These are phyloP conservation scores for Xylariaceae sp. DNA, from an alignment of 2,329 filamentous ascomycete species.

Conservation along the genomic window DNA sequence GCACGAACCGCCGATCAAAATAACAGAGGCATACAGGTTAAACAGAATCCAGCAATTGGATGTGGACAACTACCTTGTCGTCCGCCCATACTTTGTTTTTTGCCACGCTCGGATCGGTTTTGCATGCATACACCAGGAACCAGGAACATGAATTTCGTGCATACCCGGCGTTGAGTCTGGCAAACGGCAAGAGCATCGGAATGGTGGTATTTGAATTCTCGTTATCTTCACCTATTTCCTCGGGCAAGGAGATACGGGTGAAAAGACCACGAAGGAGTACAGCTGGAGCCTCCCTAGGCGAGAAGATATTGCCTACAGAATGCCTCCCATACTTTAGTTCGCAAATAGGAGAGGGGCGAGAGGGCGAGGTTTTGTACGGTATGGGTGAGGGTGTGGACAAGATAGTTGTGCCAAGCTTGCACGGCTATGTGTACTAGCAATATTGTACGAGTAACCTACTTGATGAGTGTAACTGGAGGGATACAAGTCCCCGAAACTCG, in stretches of 20 bases:
- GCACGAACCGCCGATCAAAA: slow-evolving; percentile 2
- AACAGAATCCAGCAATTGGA: slow-evolving; percentile 15
- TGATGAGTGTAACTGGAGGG: neutral
- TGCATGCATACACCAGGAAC: slow-evolving; percentile 17
- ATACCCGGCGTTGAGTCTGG: slow-evolving; percentile 14
- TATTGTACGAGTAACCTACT: neutral
- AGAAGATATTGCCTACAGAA: neutral
- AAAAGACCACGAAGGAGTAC: neutral
- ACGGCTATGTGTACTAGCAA: neutral
- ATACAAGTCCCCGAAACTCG: neutral
- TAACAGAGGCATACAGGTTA: slow-evolving; percentile 2
- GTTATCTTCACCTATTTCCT: neutral
- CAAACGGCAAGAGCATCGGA: slow-evolving; percentile 7
- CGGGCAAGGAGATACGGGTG: neutral
- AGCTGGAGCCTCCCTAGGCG: neutral
- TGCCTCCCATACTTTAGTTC: neutral
- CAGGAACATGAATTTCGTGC: slow-evolving; percentile 12
- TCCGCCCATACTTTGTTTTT: slow-evolving; percentile 4
- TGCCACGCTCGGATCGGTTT: slow-evolving; percentile 8
- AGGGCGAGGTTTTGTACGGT: neutral
- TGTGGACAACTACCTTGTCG: slow-evolving; percentile 3
- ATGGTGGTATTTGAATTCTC: slow-evolving; percentile 12
- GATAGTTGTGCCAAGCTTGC: neutral
- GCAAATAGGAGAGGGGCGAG: neutral
- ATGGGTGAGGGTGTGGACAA: neutral